These are phyloP conservation scores for Aquanectria penicillioides DNA, from an alignment of 2,329 filamentous ascomycete species.

Conservation along the genomic window DNA sequence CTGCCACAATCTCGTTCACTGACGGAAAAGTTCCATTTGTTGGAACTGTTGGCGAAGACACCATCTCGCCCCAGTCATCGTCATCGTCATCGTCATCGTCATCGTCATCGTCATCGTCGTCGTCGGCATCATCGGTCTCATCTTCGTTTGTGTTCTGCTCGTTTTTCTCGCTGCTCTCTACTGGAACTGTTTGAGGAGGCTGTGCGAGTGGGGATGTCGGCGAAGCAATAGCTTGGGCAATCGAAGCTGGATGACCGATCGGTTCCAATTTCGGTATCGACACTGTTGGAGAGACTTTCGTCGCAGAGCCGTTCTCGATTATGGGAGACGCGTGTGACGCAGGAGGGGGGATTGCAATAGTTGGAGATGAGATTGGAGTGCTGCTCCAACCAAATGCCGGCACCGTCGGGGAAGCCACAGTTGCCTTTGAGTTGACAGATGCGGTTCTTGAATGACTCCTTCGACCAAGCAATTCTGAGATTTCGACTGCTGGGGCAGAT, in stretches of 20 bases:
- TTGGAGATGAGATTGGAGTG: constrained; percentile 28
- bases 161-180: constrained; percentile 5
- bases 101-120: constrained; percentile 10
- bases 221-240: constrained; percentile 6
- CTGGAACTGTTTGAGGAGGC: constrained; percentile 31
- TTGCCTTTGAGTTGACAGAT: constrained; percentile 37
- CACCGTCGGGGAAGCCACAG: constrained; percentile 38
- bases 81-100: constrained; percentile 53
- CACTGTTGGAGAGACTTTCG: constrained; percentile 16
- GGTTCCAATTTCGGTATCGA: constrained; percentile 22
- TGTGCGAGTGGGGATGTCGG: constrained; percentile 37
- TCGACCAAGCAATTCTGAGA: constrained; percentile 50
- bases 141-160: neutral
- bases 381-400: constrained; percentile 47
- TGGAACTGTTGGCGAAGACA: constrained; percentile 47
- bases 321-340: constrained; percentile 14
- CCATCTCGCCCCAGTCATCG: constrained; percentile 71
- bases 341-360: constrained; percentile 29
- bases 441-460: constrained; percentile 40
- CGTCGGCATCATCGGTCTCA: neutral
- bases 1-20: constrained; percentile 27
- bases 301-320: constrained; percentile 18
- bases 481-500: constrained; percentile 59
- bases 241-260: constrained; percentile 15
- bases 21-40: constrained; percentile 32